A percentile compares a stretch with the other conserved stretches of the same genome.
phyloP scores from a whole-genome alignment of 345 rosid genomes.

The Lagerstroemia speciosa region DNA sequence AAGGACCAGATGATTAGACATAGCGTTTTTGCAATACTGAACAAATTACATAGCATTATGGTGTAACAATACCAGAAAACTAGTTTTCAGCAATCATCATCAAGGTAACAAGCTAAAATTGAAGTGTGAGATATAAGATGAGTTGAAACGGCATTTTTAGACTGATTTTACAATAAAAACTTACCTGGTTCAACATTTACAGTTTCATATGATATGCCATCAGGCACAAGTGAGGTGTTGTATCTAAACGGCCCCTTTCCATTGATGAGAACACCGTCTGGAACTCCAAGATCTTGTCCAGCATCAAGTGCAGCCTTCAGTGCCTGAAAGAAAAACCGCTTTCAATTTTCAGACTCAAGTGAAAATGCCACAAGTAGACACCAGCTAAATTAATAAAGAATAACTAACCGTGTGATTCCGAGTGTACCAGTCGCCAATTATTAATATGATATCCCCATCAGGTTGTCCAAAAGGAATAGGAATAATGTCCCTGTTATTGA shows the following conservation, averaged over 20 bases:
- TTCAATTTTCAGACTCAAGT: conserved; percentile 1
- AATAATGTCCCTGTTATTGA: conserved; percentile 53
- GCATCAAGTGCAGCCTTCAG: conserved; percentile 59
- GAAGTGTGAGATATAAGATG: neutral
- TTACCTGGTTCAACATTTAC: conserved; percentile 70
- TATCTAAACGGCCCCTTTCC: conserved; percentile 89
- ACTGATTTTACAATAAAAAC: neutral
- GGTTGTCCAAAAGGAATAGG: conserved; percentile 75
- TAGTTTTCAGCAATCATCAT: neutral
- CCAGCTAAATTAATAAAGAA: neutral
- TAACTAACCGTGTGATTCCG: conserved; percentile 63
- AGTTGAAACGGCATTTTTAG: neutral
- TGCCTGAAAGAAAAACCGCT: conserved; percentile 34
- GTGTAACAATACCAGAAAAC: neutral
- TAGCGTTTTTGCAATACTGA: neutral
- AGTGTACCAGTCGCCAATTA: conserved; percentile 89
- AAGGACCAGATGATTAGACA: neutral
- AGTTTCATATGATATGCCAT: conserved; percentile 65
- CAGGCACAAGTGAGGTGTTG: conserved; percentile 62
- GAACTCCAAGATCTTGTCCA: conserved; percentile 89
- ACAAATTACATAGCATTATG: neutral
- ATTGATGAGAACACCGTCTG: conserved; percentile 90
- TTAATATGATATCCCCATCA: conserved; percentile 54
- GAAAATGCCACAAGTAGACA: neutral
- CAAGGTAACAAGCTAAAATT: neutral